Evolutionary conservation across 2,329 filamentous ascomycete species (phyloP).

Genomic region (Ophiostoma himal-ulmi): DNA sequence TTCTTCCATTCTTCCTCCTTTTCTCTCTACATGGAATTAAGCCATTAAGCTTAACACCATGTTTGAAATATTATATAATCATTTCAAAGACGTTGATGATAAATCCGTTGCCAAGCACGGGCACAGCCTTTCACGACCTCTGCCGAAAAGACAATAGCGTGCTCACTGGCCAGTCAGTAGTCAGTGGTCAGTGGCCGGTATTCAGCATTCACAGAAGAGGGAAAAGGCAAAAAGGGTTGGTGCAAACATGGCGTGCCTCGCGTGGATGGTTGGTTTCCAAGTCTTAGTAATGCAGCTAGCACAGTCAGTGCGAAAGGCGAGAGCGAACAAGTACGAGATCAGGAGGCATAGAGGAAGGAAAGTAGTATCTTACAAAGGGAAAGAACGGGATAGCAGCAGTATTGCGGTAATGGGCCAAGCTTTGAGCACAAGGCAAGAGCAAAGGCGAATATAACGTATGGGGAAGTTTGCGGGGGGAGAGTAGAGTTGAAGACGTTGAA

Average conservation of each 20-base stretch:
- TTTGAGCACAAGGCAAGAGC: constrained; percentile 1
- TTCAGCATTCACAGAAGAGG: neutral
- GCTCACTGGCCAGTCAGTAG: neutral
- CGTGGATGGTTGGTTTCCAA: neutral
- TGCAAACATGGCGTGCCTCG: neutral
- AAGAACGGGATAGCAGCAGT: neutral
- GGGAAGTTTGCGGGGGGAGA: constrained; percentile 7
- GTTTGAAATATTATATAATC: neutral
- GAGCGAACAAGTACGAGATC: neutral
- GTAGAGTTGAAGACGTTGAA: neutral
- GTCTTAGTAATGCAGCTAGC: neutral
- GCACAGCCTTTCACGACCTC: constrained; percentile 2
- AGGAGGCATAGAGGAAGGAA: neutral
- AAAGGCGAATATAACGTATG: neutral
- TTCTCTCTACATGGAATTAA: neutral
- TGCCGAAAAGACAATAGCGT: neutral
- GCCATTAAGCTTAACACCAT: neutral
- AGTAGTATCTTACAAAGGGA: neutral
- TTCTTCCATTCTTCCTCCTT: neutral
- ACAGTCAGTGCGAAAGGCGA: neutral
- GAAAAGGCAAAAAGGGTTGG: neutral
- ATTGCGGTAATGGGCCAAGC: neutral
- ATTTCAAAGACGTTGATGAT: neutral
- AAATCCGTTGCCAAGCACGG: constrained; percentile 5
- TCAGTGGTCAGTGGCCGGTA: too few relatives aligned